These are phyloP conservation scores for Jamesozyma lodderae DNA, from an alignment of 805 yeast genomes.

Conservation along the genomic window DNA sequence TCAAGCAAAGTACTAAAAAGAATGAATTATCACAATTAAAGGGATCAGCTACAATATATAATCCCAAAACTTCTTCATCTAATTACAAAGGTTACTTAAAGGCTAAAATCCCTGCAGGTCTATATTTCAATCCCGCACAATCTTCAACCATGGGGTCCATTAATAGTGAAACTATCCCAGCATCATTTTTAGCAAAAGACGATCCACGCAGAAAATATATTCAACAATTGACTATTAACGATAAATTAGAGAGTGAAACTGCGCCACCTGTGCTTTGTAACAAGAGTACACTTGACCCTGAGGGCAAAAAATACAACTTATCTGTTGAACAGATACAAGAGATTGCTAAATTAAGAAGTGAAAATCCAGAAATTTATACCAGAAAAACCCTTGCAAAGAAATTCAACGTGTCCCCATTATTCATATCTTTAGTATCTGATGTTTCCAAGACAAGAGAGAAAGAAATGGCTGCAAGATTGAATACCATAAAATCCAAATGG, in stretches of 20 bases:
- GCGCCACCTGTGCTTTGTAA: slow-evolving; percentile 33
- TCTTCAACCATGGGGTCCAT: slow-evolving; percentile 46
- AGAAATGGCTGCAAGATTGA: slow-evolving; percentile 41
- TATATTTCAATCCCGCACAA: slow-evolving; percentile 55
- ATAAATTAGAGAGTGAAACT: slow-evolving; percentile 31
- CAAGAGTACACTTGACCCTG: slow-evolving; percentile 10
- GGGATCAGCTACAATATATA: slow-evolving; percentile 33
- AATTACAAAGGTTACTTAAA: slow-evolving; percentile 44
- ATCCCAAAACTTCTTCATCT: slow-evolving; percentile 53
- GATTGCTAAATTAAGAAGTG: slow-evolving; percentile 45
- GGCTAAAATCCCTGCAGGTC: slow-evolving; percentile 44
- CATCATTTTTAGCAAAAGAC: slow-evolving; percentile 51
- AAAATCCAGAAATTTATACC: slow-evolving; percentile 57
- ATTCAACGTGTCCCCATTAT: slow-evolving; percentile 43
- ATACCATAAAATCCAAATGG: slow-evolving; percentile 42
- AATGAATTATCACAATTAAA: slow-evolving; percentile 5
- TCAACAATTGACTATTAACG: slow-evolving; percentile 17
- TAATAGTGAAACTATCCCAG: slow-evolving; percentile 48
- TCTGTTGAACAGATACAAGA: slow-evolving; percentile 49
- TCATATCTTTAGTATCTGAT: slow-evolving; percentile 48
- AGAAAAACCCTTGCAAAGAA: slow-evolving; percentile 51
- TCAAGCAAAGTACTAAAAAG: slow-evolving; percentile 6
- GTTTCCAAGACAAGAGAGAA: slow-evolving; percentile 32
- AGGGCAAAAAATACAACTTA: slow-evolving; percentile 40
- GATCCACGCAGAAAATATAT: slow-evolving; percentile 46